Conservation (phyloP, 208 protist species). For the Blastocrithidia nonstop region DNA sequence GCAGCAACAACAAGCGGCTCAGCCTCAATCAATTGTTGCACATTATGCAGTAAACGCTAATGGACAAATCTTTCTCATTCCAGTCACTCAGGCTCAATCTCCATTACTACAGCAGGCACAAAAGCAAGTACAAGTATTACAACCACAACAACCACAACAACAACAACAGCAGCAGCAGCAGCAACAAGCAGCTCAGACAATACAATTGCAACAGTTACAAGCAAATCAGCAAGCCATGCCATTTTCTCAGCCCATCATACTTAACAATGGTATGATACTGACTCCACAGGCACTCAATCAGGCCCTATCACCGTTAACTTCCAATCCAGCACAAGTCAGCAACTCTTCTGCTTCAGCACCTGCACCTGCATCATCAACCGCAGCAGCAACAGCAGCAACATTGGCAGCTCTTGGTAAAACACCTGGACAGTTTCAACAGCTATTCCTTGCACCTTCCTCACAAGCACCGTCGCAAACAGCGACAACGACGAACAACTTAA, state of each 20-base stretch:
- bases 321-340: background rate
- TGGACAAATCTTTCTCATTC: constrained; percentile 18
- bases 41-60: constrained; percentile 16
- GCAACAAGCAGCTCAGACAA: constrained; percentile 5
- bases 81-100: constrained; percentile 6
- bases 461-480: no score
- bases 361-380: constrained; percentile 7
- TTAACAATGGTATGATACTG: background rate
- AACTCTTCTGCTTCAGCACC: background rate
- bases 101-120: constrained; percentile 4
- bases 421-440: no score
- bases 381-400: constrained; percentile 9
- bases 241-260: constrained; percentile 7
- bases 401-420: constrained; percentile 2
- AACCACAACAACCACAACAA: constrained; percentile 8
- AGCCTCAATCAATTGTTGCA: constrained; percentile 4
- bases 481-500: no score
- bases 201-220: constrained; percentile 4
- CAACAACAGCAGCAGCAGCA: constrained; percentile 14
- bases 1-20: constrained; percentile 8
- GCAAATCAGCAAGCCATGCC: constrained; percentile 4
- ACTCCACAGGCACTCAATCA: no score
- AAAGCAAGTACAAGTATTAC: constrained; percentile 6
- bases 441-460: no score
- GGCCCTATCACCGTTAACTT: background rate